Conservation (phyloP, 345 rosid genomes). For the Salix viminalis region DNA sequence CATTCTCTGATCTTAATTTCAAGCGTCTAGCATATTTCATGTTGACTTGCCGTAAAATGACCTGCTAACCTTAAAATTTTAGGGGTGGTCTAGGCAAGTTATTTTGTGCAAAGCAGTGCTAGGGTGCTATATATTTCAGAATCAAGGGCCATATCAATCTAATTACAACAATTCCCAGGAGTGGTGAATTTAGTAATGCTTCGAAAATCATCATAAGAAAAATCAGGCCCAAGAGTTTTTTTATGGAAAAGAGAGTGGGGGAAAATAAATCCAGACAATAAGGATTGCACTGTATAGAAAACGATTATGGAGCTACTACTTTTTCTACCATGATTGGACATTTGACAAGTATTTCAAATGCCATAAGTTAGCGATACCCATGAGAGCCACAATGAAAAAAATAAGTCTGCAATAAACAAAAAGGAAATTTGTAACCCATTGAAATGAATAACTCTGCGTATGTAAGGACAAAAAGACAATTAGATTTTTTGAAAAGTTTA, state of each 20-base stretch:
- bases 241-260: not conserved
- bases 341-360: not conserved
- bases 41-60: not conserved
- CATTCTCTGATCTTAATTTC: not conserved
- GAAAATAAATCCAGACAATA: not conserved
- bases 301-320: not conserved
- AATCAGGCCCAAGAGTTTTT: not conserved
- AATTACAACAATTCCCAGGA: not conserved
- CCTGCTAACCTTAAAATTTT: not conserved
- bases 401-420: not conserved
- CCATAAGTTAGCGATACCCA: too few relatives aligned
- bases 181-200: not conserved
- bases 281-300: not conserved
- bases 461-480: not conserved
- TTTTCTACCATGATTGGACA: not conserved
- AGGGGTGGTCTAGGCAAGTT: not conserved
- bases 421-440: not conserved
- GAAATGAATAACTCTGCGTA: not conserved
- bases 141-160: not conserved
- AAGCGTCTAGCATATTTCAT: not conserved
- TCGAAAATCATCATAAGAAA: not conserved
- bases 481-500: not conserved
- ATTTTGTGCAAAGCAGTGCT: not conserved
- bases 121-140: not conserved
- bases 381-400: too few relatives aligned